Evolutionary conservation across 2,329 filamentous ascomycete species (phyloP).

Genomic region (Claviceps sp.): DNA sequence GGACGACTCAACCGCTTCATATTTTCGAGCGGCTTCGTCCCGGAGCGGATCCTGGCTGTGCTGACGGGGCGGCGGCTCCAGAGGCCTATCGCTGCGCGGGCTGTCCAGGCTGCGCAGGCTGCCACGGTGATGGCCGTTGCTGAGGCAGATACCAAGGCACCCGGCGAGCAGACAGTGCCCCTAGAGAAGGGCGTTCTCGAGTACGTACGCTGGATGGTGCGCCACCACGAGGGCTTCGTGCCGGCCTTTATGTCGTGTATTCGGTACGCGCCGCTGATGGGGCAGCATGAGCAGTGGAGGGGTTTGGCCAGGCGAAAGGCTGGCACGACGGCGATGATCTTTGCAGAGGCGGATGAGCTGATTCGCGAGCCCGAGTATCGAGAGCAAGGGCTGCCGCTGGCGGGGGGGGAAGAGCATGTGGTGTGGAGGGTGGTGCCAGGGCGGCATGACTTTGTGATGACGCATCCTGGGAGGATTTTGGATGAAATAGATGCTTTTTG

Average conservation of each 20-base stretch:
- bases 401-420: conserved; percentile 36
- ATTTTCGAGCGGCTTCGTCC: conserved; percentile 41
- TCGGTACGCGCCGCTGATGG: conserved; percentile 37
- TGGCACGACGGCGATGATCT: conserved; percentile 35
- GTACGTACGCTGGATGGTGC: conserved; percentile 45
- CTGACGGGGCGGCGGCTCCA: conserved; percentile 36
- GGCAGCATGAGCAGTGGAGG: conserved; percentile 37
- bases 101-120: conserved; percentile 10
- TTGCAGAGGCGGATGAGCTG: conserved; percentile 38
- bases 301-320: conserved; percentile 27
- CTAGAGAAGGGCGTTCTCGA: conserved; percentile 34
- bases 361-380: conserved; percentile 37
- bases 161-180: conserved; percentile 12
- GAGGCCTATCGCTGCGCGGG: conserved; percentile 32
- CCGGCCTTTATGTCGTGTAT: conserved; percentile 46
- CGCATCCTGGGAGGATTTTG: conserved; percentile 31
- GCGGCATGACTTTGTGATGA: conserved; percentile 50
- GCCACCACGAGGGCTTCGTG: conserved; percentile 43
- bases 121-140: conserved; percentile 18
- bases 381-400: conserved; percentile 33
- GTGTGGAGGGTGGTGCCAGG: conserved; percentile 38
- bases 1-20: conserved; percentile 34
- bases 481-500: conserved; percentile 35
- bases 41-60: conserved; percentile 34
- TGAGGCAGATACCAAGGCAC: conserved; percentile 20